A percentile compares a stretch with the other conserved stretches of the same genome.
Conservation (phyloP, 2,329 filamentous ascomycete genomes). For the Aspergillus novoparasiticus region DNA sequence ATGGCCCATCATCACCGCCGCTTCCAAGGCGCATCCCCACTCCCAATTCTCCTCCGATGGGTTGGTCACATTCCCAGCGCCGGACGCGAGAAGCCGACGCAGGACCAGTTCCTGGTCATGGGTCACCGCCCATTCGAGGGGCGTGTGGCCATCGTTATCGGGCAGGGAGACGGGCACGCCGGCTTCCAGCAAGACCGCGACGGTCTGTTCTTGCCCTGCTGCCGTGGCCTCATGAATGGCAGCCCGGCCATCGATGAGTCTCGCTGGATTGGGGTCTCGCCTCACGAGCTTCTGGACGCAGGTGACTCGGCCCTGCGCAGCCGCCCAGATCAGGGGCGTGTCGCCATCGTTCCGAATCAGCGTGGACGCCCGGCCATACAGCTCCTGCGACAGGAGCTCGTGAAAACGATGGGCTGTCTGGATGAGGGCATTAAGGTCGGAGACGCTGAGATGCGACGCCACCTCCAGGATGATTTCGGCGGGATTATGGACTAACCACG, state of each 20-base stretch:
- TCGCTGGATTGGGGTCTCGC: background rate
- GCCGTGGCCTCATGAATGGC: background rate
- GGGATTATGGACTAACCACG: background rate
- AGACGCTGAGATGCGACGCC: background rate
- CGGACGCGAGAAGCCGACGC: background rate
- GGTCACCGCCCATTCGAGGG: background rate
- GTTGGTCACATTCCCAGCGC: background rate
- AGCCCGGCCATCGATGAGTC: conserved; percentile 1
- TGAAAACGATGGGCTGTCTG: conserved; percentile 3
- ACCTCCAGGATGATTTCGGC: conserved; percentile 10
- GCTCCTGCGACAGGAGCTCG: background rate
- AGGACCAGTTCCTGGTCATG: background rate
- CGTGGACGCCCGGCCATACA: background rate
- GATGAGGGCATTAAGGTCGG: conserved; percentile 8
- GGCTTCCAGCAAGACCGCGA: background rate
- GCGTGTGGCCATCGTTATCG: background rate
- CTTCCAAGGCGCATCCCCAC: background rate
- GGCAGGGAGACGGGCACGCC: background rate
- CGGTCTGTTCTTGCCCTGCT: background rate
- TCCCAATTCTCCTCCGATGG: background rate
- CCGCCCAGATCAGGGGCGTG: conserved; percentile 4
- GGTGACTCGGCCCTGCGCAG: background rate
- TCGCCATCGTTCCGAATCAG: background rate
- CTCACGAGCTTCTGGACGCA: background rate
- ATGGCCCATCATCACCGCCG: background rate